phyloP scores from a whole-genome alignment of 1,284 basidiomycete species.

The Marasmius oreades region DNA sequence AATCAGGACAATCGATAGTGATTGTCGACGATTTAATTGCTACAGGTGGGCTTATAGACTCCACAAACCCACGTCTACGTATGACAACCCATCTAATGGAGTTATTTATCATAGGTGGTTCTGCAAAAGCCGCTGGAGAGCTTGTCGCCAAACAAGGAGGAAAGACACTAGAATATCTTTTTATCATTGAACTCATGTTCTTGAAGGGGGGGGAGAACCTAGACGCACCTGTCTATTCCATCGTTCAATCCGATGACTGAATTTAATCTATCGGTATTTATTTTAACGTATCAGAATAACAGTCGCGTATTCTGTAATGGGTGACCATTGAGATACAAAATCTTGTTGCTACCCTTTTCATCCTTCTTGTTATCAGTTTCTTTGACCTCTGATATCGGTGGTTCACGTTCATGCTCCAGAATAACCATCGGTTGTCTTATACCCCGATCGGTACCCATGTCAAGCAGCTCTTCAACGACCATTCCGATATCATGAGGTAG shows the following conservation, averaged over 20 bases:
- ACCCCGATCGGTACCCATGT: conserved; percentile 41
- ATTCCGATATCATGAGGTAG: conserved; percentile 49
- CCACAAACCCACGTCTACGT: no score
- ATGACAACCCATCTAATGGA: no score
- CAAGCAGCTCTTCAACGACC: conserved; percentile 51
- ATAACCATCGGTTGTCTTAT: conserved; percentile 50
- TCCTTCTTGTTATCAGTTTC: conserved; percentile 18
- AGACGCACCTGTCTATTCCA: conserved; percentile 84
- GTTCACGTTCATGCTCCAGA: conserved; percentile 38
- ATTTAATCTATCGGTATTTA: neutral
- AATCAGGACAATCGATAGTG: conserved; percentile 81
- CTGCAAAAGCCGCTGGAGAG: conserved; percentile 91
- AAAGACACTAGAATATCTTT: conserved; percentile 89
- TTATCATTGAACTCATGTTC: conserved; percentile 88
- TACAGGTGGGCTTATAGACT: conserved; percentile 60
- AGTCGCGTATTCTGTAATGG: conserved; percentile 73
- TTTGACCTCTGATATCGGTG: conserved; percentile 22
- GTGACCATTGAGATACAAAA: conserved; percentile 75
- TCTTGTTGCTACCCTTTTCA: conserved; percentile 29
- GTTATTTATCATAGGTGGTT: conserved; percentile 65
- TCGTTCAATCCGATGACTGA: conserved; percentile 75
- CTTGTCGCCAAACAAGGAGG: conserved; percentile 84
- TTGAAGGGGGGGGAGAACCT: conserved; percentile 79
- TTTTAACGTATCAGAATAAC: conserved; percentile 41
- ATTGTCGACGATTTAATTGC: conserved; percentile 97